Evolutionary conservation across 768 basidiomycete species (phyloP), one percentile per base, ranked within the genome.

Genomic region (Epithele typhae): DNA sequence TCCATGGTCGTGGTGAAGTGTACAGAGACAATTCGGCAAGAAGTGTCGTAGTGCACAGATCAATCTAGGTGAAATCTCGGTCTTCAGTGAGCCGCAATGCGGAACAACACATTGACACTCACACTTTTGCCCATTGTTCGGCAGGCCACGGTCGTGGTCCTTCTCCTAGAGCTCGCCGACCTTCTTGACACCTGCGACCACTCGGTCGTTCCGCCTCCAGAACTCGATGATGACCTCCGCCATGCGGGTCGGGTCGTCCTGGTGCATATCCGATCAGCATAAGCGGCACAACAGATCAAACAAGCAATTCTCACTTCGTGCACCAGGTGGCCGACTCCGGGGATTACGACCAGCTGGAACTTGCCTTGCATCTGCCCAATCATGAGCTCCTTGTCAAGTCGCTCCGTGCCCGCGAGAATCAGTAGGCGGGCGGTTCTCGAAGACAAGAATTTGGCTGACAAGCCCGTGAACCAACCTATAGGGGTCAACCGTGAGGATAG

Each of bases 401-500:
- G 75, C 56, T 99, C 96, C 15, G 93, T 83, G 0, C 94, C 95
- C 0, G 96, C 96, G 14, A 99, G 72, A 8, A 98, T 78, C 19
- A 99, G 78, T 22, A 99, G 68, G 23, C 94, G 82, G 0, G 94
- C 95, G 0, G 90, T 79, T 12, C 84, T 79, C 0, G 82, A 79
- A 0, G 75, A 66, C 1, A 98, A 74, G 66, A 99, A 99, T 19
- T 75, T 74, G n/a, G 64, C 65, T 3, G 92, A 94, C 1, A 99
- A 73, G 0, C 83, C 82, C 10, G 73, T 71, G 66, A 97, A 99
- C 96, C 96, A 99, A 53, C 86, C 95, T 96, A n/a, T n/a, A n/a
- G n/a, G n/a, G n/a, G n/a, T n/a, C n/a, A n/a, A n/a, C n/a, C n/a
- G n/a, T n/a, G n/a, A n/a, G n/a, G n/a, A n/a, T n/a, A n/a, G n/a